Evolutionary conservation across 305 asterid species (phyloP).

Genomic region (Solanum chacoense): DNA sequence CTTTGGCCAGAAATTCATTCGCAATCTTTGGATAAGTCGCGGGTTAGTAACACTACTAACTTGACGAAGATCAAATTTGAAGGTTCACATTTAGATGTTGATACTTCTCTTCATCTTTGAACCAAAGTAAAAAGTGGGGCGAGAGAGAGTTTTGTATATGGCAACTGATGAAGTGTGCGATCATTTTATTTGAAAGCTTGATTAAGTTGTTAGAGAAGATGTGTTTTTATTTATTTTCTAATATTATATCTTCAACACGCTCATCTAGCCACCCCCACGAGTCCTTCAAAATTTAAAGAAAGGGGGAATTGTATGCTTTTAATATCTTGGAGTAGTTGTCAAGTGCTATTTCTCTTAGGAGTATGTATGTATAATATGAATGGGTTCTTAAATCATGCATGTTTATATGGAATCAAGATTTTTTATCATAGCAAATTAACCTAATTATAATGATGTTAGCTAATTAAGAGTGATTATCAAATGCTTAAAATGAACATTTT

Average conservation of each 20-base stretch:
- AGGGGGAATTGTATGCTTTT: not conserved
- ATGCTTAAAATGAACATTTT: not conserved
- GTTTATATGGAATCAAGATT: not conserved
- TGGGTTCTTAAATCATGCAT: not conserved
- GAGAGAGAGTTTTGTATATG: not conserved
- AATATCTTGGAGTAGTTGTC: not conserved
- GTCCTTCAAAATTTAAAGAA: not conserved
- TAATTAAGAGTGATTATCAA: not conserved
- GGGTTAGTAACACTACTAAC: not conserved
- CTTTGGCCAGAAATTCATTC: slow-evolving; percentile 8
- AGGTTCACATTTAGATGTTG: not conserved
- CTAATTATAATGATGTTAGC: not conserved
- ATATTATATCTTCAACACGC: not conserved
- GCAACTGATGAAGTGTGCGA: not conserved
- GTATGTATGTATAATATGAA: not conserved
- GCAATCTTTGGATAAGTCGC: not conserved
- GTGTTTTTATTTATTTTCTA: not conserved
- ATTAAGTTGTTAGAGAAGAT: not conserved
- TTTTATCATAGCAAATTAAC: not conserved
- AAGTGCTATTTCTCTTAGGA: not conserved
- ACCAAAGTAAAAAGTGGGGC: too few species aligned
- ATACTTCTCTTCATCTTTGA: slow-evolving; percentile 11
- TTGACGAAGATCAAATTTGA: not conserved
- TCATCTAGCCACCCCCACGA: not conserved
- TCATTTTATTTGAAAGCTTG: not conserved